These are phyloP conservation scores for Xylariaceae sp. DNA, from an alignment of 2,329 filamentous ascomycete species.

Conservation along the genomic window DNA sequence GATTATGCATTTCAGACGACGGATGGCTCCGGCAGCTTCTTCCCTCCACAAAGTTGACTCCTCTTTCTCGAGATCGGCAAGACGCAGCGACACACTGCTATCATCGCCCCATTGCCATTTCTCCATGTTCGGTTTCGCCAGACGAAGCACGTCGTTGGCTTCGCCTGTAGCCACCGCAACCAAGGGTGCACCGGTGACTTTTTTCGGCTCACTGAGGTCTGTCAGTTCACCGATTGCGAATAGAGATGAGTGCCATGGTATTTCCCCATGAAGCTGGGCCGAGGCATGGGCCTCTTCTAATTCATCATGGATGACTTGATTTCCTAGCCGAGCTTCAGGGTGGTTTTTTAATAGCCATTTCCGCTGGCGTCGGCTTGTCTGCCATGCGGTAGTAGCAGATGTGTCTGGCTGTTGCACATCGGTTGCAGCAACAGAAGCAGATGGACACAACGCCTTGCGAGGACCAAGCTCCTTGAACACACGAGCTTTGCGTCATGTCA, in stretches of 20 bases:
- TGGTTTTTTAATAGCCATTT: conserved; percentile 55
- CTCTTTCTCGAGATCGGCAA: conserved; percentile 46
- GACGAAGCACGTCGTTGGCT: conserved; percentile 59
- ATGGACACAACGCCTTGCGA: conserved; percentile 30
- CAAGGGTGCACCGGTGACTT: conserved; percentile 36
- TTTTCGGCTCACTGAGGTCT: conserved; percentile 40
- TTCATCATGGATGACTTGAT: conserved; percentile 28
- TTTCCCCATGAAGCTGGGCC: conserved; percentile 3
- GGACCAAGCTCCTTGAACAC: conserved; percentile 32
- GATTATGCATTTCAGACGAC: conserved; percentile 53
- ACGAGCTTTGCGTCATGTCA: conserved; percentile 31
- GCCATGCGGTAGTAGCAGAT: conserved; percentile 24
- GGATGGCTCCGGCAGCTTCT: conserved; percentile 50
- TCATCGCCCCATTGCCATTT: conserved; percentile 57
- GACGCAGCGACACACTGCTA: conserved; percentile 48
- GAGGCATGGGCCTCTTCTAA: conserved; percentile 25
- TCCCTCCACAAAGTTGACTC: conserved; percentile 58
- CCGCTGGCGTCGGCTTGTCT: conserved; percentile 30
- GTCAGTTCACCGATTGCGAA: conserved; percentile 60
- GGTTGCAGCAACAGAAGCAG: conserved; percentile 12
- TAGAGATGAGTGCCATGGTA: conserved; percentile 38
- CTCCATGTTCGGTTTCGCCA: conserved; percentile 54
- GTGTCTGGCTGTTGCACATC: conserved; percentile 3
- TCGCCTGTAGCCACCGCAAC: conserved; percentile 58
- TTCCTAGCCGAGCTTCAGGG: conserved; percentile 50